Conservation (phyloP, 2,329 filamentous ascomycete species). For the Teratosphaeria epicoccoides region DNA sequence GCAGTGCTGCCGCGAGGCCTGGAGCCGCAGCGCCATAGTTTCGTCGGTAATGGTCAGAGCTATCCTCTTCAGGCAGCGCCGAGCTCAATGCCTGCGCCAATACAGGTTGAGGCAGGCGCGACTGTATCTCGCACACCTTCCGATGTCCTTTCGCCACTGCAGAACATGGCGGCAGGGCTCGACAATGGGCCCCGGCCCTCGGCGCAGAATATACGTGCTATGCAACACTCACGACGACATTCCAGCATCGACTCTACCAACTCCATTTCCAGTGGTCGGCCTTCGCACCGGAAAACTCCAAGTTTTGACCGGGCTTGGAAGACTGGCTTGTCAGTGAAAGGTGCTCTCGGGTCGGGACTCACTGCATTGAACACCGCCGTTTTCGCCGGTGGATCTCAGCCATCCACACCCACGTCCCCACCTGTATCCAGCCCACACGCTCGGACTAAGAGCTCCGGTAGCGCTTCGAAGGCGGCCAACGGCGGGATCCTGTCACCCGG, state of each 20-base stretch:
- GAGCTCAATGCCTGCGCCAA: not conserved
- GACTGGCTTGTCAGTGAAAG: slow-evolving; percentile 14
- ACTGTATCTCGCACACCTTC: slow-evolving; percentile 4
- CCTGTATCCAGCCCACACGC: not conserved
- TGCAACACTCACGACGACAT: slow-evolving; percentile 76
- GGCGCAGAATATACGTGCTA: slow-evolving; percentile 28
- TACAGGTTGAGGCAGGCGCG: slow-evolving; percentile 1
- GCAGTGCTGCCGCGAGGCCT: slow-evolving; percentile 9
- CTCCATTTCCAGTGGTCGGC: slow-evolving; percentile 19
- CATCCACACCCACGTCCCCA: not conserved
- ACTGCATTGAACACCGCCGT: not conserved
- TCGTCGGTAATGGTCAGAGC: slow-evolving; percentile 8
- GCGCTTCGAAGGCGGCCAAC: not conserved
- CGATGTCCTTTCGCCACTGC: slow-evolving; percentile 18
- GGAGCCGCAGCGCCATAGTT: slow-evolving; percentile 5
- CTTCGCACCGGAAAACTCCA: slow-evolving; percentile 41
- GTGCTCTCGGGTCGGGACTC: not conserved
- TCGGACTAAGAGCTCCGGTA: not conserved
- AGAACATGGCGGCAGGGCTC: slow-evolving; percentile 21
- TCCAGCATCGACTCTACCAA: slow-evolving; percentile 68
- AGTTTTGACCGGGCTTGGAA: slow-evolving; percentile 46
- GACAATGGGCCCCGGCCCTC: slow-evolving; percentile 25
- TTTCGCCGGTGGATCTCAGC: not conserved
- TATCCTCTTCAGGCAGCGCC: slow-evolving; percentile 1
- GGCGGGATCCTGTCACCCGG: slow-evolving; percentile 14